A percentile compares a stretch with the other conserved stretches of the same genome.
phyloP scores from a whole-genome alignment of 148 eudicot genomes.

The Cornus suecica region DNA sequence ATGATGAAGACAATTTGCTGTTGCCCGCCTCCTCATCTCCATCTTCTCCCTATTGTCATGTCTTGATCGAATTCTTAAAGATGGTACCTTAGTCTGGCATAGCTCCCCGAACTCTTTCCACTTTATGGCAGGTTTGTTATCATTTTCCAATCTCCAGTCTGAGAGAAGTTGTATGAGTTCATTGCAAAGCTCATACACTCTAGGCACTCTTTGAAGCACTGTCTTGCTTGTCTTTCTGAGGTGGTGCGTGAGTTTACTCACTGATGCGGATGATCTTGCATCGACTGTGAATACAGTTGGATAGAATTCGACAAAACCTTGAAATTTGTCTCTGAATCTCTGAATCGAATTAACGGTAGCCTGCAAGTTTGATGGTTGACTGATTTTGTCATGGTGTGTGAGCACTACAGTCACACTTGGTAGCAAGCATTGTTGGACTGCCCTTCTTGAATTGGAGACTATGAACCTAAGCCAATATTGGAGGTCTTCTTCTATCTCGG shows the following conservation, averaged over 20 bases:
- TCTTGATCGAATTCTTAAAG: slow-evolving; percentile 63
- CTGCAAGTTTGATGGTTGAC: slow-evolving; percentile 53
- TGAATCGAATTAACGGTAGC: slow-evolving; percentile 50
- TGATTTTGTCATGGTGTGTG: slow-evolving; percentile 74
- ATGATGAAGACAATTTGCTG: slow-evolving; percentile 74
- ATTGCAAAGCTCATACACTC: slow-evolving; percentile 78
- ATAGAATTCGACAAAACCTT: slow-evolving; percentile 61
- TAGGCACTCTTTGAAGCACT: slow-evolving; percentile 70
- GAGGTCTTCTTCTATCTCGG: slow-evolving; percentile 81
- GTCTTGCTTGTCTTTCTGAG: slow-evolving; percentile 57
- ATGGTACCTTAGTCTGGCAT: slow-evolving; percentile 73
- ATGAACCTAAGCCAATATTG: slow-evolving; percentile 90
- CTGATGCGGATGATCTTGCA: slow-evolving; percentile 82
- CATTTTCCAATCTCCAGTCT: slow-evolving; percentile 71
- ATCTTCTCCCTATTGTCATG: slow-evolving; percentile 57
- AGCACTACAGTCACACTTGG: slow-evolving; percentile 80
- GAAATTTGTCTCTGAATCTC: slow-evolving; percentile 61
- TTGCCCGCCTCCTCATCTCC: slow-evolving; percentile 70
- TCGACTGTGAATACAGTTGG: slow-evolving; percentile 89
- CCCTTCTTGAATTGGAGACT: slow-evolving; percentile 80
- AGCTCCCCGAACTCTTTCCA: slow-evolving; percentile 82
- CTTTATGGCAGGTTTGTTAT: slow-evolving; percentile 67
- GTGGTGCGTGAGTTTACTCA: slow-evolving; percentile 73
- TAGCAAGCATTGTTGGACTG: slow-evolving; percentile 79
- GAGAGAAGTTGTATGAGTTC: slow-evolving; percentile 56